These are phyloP conservation scores for Linnemannia hyalina DNA, from an alignment of 192 early-diverging fungal genomes.

Conservation along the genomic window DNA sequence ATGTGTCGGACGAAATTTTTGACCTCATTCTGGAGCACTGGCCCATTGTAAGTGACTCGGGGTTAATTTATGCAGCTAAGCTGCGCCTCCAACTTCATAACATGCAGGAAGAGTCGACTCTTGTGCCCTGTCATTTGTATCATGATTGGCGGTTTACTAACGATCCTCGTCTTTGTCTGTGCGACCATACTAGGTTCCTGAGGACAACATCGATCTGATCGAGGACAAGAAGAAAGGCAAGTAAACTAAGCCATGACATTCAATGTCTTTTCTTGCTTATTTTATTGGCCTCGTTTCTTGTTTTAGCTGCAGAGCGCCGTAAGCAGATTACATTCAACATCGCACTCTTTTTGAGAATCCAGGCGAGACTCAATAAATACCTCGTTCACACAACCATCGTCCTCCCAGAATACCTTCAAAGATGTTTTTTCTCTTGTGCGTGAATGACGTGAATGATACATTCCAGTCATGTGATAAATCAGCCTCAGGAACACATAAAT, in stretches of 20 bases:
- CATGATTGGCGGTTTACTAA: neutral
- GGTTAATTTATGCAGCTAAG: constrained; percentile 2
- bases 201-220: constrained; percentile 81
- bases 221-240: constrained; percentile 84
- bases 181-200: constrained; percentile 65
- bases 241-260: constrained; percentile 22
- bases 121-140: neutral
- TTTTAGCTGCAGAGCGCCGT: neutral
- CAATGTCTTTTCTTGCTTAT: neutral
- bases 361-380: neutral
- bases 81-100: neutral
- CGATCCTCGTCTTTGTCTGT: neutral
- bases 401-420: neutral
- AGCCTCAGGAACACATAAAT: neutral
- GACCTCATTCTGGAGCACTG: constrained; percentile 86
- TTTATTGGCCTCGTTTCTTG: neutral
- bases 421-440: neutral
- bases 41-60: constrained; percentile 65
- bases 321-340: neutral
- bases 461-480: neutral
- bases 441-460: neutral
- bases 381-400: neutral
- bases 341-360: neutral
- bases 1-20: constrained; percentile 90
- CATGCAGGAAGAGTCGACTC: no score